Evolutionary conservation across 176 grass and related monocot genomes (phyloP).

Genomic region (Typha latifolia): DNA sequence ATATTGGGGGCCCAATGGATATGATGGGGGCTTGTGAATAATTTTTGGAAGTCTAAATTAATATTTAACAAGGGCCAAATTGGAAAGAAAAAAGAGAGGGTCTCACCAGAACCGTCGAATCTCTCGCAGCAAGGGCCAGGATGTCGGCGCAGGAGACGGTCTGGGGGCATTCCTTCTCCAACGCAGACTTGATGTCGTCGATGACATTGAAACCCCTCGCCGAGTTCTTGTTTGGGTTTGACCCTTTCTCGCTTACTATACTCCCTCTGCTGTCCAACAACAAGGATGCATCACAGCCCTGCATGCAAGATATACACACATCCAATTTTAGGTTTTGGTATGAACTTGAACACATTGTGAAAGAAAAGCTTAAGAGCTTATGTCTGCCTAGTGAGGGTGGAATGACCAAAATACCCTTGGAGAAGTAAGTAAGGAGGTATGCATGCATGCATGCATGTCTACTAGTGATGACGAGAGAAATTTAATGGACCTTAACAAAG

Average conservation of each 20-base stretch:
- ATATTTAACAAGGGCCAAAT: background rate
- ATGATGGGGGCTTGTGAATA: too few species aligned
- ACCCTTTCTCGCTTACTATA: constrained; percentile 82
- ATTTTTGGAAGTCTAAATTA: too few species aligned
- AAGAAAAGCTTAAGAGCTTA: too few species aligned
- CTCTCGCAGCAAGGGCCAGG: constrained; percentile 45
- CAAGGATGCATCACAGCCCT: constrained; percentile 78
- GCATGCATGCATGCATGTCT: background rate
- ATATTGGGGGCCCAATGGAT: too few species aligned
- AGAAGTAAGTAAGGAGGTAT: background rate
- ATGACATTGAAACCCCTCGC: constrained; percentile 63
- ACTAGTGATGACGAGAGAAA: background rate
- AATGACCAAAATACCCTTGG: background rate
- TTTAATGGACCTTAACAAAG: constrained; percentile 21
- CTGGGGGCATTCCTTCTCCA: constrained; percentile 48
- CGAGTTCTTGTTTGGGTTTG: constrained; percentile 64
- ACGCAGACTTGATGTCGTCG: constrained; percentile 61
- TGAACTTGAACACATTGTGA: background rate
- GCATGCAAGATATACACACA: constrained; percentile 3
- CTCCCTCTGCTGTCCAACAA: constrained; percentile 64
- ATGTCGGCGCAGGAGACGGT: constrained; percentile 79
- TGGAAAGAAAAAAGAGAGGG: too few species aligned
- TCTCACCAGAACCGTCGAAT: constrained; percentile 47
- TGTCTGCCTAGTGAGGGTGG: too few species aligned
- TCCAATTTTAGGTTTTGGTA: background rate